phyloP scores from a whole-genome alignment of 805 yeast species.

The Pichia nanzhaoensis region DNA sequence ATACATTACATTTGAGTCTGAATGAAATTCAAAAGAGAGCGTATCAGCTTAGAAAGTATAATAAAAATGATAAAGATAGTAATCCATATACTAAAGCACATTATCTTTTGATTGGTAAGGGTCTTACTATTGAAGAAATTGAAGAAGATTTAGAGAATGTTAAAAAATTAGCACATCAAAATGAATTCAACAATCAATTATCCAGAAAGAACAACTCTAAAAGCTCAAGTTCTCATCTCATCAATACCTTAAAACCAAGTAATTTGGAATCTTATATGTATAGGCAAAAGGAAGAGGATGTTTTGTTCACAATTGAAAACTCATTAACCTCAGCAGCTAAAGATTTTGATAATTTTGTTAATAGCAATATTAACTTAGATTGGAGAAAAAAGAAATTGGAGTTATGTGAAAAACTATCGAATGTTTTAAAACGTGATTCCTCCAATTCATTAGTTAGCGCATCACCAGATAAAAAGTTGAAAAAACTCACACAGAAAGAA shows the following conservation, averaged over 20 bases:
- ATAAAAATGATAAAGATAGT: constrained; percentile 30
- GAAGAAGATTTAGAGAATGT: constrained; percentile 49
- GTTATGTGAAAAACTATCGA: constrained; percentile 66
- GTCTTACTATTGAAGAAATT: constrained; percentile 79
- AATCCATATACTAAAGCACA: constrained; percentile 65
- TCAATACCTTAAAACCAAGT: neutral
- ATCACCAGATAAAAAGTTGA: constrained; percentile 15
- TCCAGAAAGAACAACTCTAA: neutral
- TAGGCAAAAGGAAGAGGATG: constrained; percentile 74
- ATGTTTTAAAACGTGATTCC: constrained; percentile 32
- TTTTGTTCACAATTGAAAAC: constrained; percentile 68
- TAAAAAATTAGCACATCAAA: constrained; percentile 15
- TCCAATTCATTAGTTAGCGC: constrained; percentile 8
- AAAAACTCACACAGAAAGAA: constrained; percentile 17
- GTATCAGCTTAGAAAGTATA: constrained; percentile 42
- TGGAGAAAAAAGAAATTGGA: constrained; percentile 78
- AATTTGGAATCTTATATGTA: constrained; percentile 61
- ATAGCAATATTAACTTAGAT: constrained; percentile 65
- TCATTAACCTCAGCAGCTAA: constrained; percentile 44
- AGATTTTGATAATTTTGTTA: constrained; percentile 77
- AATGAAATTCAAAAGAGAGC: constrained; percentile 71
- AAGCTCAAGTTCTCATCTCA: neutral
- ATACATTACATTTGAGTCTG: constrained; percentile 73
- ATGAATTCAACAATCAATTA: constrained; percentile 1
- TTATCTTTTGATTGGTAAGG: constrained; percentile 83